Evolutionary conservation across 306 rosid genomes (phyloP), one percentile per base, ranked within the genome.

Genomic region (Coriaria nepalensis): DNA sequence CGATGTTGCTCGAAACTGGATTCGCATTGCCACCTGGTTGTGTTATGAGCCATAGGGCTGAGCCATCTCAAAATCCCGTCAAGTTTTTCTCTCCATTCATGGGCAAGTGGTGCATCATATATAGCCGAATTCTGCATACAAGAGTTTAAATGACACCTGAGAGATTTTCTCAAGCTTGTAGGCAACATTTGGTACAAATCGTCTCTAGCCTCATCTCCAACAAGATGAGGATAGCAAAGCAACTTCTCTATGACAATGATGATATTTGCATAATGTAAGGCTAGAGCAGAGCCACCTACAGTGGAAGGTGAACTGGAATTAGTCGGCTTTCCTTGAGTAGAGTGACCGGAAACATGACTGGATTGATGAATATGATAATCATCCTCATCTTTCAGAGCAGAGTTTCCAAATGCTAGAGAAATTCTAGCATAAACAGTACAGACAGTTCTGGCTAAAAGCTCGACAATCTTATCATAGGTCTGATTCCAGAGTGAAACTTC

Each of bases 101-200:
- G 98, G 9, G 98, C 98, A 9, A 90, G 87, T 51, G 95, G 98
- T 5, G 98, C 98, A 59, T 90, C 98, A 49, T 81, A 90, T 69
- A 90, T 90, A 4, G 94, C 95, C 51, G 84, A 57, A 61, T 75
- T 71, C 73, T 85, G 79, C 35, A 74, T 77, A 49, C 77, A 90
- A 59, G 83, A 75, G 81, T 77, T 84, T 59, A 90, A 82, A 63
- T 78, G 76, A 34, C 71, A 55, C 76, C 71, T 78, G 53, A 90
- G 71, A 48, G 83, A 77, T 55, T 60, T 50, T 65, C 92, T 90
- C 62, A 90, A 63, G 64, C 94, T 90, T 13, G 75, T 73, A 6
- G 98, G 95, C 43, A 90, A 70, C 95, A 90, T 85, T 63, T 75
- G 92, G 61, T 85, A 90, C 55, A 90, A 73, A 68, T 90, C 83